phyloP scores from a whole-genome alignment of 306 rosid genomes.

The Trifolium subterraneum region DNA sequence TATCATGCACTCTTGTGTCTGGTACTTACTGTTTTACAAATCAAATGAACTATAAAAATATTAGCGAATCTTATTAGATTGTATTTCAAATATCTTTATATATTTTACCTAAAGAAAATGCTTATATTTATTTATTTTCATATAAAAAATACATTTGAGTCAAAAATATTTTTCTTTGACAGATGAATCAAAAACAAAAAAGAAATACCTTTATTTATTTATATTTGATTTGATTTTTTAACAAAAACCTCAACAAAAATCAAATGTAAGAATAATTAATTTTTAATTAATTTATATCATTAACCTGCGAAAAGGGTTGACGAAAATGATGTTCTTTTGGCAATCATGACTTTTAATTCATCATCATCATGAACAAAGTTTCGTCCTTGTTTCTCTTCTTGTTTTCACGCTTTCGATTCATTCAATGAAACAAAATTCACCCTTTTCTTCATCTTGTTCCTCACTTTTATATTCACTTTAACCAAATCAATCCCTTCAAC shows the following conservation, averaged over 20 bases:
- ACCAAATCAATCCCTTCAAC: conserved; percentile 36
- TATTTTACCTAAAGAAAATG: too few species aligned
- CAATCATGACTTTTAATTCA: conserved; percentile 34
- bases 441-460: conserved; percentile 19
- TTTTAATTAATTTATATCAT: conserved; percentile 3
- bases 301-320: conserved; percentile 43
- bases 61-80: too few species aligned
- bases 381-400: conserved; percentile 21
- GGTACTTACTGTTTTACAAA: too few species aligned
- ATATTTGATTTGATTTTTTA: neutral
- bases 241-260: neutral
- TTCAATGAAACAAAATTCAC: conserved; percentile 10
- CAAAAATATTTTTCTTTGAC: too few species aligned
- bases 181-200: neutral
- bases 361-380: conserved; percentile 36
- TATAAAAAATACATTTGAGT: too few species aligned
- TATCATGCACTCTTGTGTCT: too few species aligned
- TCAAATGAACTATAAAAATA: too few species aligned
- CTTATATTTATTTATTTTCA: too few species aligned
- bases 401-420: conserved; percentile 38
- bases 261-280: neutral
- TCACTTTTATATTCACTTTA: conserved; percentile 8
- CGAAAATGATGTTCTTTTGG: conserved; percentile 36
- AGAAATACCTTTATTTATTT: neutral
- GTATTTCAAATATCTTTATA: too few species aligned